Evolutionary conservation across 805 yeast species (phyloP).

Genomic region (Candida koratica): DNA sequence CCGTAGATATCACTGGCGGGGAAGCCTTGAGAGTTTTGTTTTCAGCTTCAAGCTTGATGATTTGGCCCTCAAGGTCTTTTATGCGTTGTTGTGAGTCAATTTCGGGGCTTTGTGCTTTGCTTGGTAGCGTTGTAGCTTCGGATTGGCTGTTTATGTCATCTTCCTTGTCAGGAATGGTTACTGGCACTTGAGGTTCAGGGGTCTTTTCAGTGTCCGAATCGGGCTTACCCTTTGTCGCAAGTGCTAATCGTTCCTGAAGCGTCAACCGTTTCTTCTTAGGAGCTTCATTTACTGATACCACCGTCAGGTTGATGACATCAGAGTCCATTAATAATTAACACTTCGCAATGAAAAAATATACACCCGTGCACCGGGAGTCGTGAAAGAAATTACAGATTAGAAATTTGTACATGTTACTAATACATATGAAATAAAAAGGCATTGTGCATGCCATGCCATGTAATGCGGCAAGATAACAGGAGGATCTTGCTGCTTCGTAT

Average conservation of each 20-base stretch:
- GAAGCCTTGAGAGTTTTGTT: background rate
- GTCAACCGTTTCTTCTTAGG: constrained; percentile 57
- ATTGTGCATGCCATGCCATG: too few species aligned
- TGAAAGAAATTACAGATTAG: too few species aligned
- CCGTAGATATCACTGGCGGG: too few species aligned
- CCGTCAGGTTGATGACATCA: too few species aligned
- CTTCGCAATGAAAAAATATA: too few species aligned
- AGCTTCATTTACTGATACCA: background rate
- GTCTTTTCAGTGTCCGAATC: background rate
- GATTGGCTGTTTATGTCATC: background rate
- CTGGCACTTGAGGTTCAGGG: background rate
- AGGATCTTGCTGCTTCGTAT: too few species aligned
- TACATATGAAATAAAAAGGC: too few species aligned
- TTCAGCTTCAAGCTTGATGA: background rate
- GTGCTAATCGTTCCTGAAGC: constrained; percentile 78
- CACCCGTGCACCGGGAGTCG: too few species aligned
- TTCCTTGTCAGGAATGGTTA: background rate
- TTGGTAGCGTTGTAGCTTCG: background rate
- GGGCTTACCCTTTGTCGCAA: constrained; percentile 57
- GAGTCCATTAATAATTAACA: too few species aligned
- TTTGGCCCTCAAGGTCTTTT: background rate
- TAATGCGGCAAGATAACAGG: too few species aligned
- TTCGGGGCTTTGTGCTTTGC: background rate
- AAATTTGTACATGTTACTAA: too few species aligned
- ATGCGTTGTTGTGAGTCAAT: background rate